phyloP scores from a whole-genome alignment of 129 eudicot genomes.

The Helianthus tuberosus region DNA sequence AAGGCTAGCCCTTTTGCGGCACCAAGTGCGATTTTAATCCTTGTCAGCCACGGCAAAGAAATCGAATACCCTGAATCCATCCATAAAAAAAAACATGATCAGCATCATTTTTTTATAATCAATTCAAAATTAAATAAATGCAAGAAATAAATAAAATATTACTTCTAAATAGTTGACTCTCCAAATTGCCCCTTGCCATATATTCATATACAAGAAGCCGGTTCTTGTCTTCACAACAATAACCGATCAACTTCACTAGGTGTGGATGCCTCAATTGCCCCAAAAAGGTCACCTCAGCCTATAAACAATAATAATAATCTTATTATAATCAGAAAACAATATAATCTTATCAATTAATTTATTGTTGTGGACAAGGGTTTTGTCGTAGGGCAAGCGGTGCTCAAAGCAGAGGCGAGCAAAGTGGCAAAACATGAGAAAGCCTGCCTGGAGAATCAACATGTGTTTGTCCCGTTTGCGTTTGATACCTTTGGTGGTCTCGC shows the following conservation, averaged over 20 bases:
- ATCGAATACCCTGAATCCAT: slow-evolving; percentile 62
- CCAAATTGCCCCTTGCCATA: slow-evolving; percentile 80
- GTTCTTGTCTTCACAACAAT: slow-evolving; percentile 85
- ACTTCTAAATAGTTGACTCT: slow-evolving; percentile 80
- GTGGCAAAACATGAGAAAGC: too few species aligned
- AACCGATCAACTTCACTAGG: slow-evolving; percentile 88
- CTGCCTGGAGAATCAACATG: too few species aligned
- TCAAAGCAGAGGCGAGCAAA: too few species aligned
- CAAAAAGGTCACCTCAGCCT: slow-evolving; percentile 87
- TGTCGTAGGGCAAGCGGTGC: too few species aligned
- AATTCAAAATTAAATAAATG: background rate
- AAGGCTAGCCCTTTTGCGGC: slow-evolving; percentile 94
- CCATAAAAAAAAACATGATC: background rate
- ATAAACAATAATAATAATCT: background rate
- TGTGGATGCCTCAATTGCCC: slow-evolving; percentile 97
- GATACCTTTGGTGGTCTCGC: too few species aligned
- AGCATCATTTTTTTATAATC: background rate
- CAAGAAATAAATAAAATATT: background rate
- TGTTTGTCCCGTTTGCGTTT: too few species aligned
- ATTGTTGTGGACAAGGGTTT: too few species aligned
- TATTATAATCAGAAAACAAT: background rate
- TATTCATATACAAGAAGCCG: slow-evolving; percentile 91
- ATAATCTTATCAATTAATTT: too few species aligned
- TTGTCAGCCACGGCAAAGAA: slow-evolving; percentile 83
- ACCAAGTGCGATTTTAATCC: slow-evolving; percentile 78